Evolutionary conservation across 177 flowering plant species (phyloP), one percentile per base, ranked within the genome.

Genomic region (Telopea speciosissima): DNA sequence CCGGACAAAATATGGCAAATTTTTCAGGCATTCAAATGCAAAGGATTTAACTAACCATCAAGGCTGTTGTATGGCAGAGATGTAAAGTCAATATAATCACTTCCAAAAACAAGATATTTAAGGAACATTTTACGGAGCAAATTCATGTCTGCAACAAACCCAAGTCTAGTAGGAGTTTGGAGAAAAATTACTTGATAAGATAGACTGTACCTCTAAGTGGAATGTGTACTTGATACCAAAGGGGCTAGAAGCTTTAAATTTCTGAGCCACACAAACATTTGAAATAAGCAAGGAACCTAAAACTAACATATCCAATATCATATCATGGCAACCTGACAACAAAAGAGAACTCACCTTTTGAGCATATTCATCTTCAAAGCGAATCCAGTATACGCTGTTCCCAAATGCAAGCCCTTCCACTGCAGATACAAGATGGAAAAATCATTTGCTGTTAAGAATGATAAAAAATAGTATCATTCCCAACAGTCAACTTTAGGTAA

Each of bases 141-240:
- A 49, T 49, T 49, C 17, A 12, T 12, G 17, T 49, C 54, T 49
- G 40, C 40, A 5, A 36, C 40, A 5, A 49, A 13, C 0, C 14
- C 14, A 49, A 49, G 14, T 12, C 8, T 49, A 49, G 28, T 56
- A 5, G 17, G 33, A 45, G 60, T 40, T 61, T 9, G 61, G 24
- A 31, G 16, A 54, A 64, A 67, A 31, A 17, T 2, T 23, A 36
- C 22, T 67, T 12, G 52, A 17, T n/a, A 33, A 33, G 42, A 62
- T 13, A 33, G 42, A 62, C 9, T 60, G n/a, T 87, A 93, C 99
- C 97, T 95, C 98, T n/a, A 93, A 83, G 70, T 93, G 99, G 79
- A 93, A 93, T 75, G 82, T 80, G 84, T 91, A 91, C 83, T 90
- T 79, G 84, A 93, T 90, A 24, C 99, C 99, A 72, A 88, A 91